Conservation (phyloP, 2,329 filamentous ascomycete genomes). For the Penicillium sp. region DNA sequence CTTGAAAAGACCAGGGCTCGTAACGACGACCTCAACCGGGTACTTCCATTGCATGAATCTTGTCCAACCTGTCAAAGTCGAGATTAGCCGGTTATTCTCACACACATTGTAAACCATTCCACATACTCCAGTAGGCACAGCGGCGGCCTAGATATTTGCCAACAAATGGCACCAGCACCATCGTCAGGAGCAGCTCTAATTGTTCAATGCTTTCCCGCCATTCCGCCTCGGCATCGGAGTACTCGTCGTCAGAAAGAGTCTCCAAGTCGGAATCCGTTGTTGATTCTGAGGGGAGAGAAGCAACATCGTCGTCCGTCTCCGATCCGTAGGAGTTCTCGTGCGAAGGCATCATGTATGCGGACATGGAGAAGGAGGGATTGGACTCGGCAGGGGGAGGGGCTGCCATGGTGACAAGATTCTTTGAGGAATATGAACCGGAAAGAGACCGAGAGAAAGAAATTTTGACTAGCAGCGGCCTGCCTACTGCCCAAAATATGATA, state of each 20-base stretch:
- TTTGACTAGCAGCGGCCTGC: conserved; percentile 45
- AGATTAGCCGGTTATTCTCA: conserved; percentile 16
- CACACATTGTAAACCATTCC: neutral
- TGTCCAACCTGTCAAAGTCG: conserved; percentile 72
- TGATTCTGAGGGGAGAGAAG: conserved; percentile 51
- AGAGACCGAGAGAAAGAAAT: conserved; percentile 5
- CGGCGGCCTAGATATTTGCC: conserved; percentile 95
- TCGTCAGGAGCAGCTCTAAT: conserved; percentile 87
- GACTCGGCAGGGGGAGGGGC: conserved; percentile 37
- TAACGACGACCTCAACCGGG: conserved; percentile 71
- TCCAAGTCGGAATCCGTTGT: conserved; percentile 48
- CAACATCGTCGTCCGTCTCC: conserved; percentile 49
- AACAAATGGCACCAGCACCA: conserved; percentile 91
- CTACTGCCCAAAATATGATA: conserved; percentile 37
- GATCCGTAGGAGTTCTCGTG: conserved; percentile 32
- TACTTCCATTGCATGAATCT: conserved; percentile 96
- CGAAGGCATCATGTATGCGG: conserved; percentile 49
- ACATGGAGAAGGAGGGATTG: conserved; percentile 46
- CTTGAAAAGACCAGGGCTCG: conserved; percentile 68
- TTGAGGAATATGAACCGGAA: neutral
- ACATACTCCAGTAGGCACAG: conserved; percentile 91
- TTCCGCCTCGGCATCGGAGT: conserved; percentile 88
- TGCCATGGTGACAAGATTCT: conserved; percentile 36
- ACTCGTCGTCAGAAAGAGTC: conserved; percentile 55
- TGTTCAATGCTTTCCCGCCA: conserved; percentile 96